phyloP scores from a whole-genome alignment of 164 flowering plant species.

The Stephania cephalantha region DNA sequence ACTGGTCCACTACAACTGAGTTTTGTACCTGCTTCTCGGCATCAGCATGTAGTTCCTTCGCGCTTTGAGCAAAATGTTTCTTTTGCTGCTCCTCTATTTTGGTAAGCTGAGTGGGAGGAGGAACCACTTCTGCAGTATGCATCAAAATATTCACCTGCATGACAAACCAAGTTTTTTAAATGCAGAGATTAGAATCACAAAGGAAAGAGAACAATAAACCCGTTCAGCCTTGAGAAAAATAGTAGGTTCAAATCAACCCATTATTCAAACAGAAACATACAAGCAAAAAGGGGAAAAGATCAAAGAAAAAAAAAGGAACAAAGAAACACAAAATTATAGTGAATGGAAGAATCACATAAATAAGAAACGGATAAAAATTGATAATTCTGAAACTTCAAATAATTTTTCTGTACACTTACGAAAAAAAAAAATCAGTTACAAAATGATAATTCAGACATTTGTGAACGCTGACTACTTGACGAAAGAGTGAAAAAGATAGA shows the following conservation, averaged over 20 bases:
- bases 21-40: not conserved
- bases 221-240: not conserved
- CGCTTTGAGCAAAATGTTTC: constrained; percentile 37
- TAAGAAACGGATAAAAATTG: not conserved
- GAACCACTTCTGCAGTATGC: constrained; percentile 45
- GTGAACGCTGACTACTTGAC: not conserved
- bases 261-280: not conserved
- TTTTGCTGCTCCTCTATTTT: constrained; percentile 28
- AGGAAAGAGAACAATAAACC: not conserved
- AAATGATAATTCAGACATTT: not conserved
- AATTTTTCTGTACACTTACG: not conserved
- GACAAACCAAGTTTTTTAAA: not conserved
- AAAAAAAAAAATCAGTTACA: not conserved
- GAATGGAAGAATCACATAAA: not conserved
- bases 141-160: constrained; percentile 69
- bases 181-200: not conserved
- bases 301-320: not conserved
- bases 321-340: not conserved
- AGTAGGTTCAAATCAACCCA: not conserved
- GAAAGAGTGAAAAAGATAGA: not conserved
- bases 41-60: constrained; percentile 25
- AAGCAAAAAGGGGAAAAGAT: not conserved
- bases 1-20: not conserved
- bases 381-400: not conserved
- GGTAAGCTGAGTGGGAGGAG: constrained; percentile 12